Base-by-base conservation (phyloP, 2,329 filamentous ascomycete genomes). In the Aspergillus piperis region DNA sequence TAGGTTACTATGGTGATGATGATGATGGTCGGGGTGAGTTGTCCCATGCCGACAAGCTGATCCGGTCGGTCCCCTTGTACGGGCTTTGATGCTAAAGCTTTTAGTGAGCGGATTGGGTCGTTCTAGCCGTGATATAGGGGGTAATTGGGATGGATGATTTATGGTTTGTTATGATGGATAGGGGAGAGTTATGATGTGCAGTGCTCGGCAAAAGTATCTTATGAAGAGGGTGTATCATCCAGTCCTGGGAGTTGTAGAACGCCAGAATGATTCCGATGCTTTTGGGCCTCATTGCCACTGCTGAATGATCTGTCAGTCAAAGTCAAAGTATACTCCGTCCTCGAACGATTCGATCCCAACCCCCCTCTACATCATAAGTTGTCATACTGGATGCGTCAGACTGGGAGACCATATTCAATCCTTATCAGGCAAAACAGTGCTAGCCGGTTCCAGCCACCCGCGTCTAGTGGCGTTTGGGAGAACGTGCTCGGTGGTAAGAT, bases 401-500 rank as follows among this genome's bases (percentile, higher is more conserved):
- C 44, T 42, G 42, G 54, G 11, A 27, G 23, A 19, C 25, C 53
- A 17, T 27, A 41, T 55, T 27, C 51, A 38, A 38, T 41, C 17
- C 38, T 54, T 57, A 57, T 57, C 54, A 49, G 54, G 27, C 54
- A 57, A 13, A 27, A 32, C 8, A 17, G 25, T 15, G 47, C 47
- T 50, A 50, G 47, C 47, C 47, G 15, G 47, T 50, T 50, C 54
- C 54, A 44, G 52, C 57, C 38, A 59, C 51, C 55, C 51, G 56
- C 27, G 48, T 44, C 54, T 47, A 58, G 55, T 61, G 59, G 60
- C 57, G 57, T 42, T 41, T 3, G n/a, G 57, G 23, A 48, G 57
- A 59, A 62, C 60, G 60, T 62, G 59, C 41, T 56, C 42, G 56
- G 17, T 50, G 25, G 54, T 39, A 39, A 32, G 19, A 52, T 39